Conservation (phyloP, 768 basidiomycete species). For the Lactarius sp. region DNA sequence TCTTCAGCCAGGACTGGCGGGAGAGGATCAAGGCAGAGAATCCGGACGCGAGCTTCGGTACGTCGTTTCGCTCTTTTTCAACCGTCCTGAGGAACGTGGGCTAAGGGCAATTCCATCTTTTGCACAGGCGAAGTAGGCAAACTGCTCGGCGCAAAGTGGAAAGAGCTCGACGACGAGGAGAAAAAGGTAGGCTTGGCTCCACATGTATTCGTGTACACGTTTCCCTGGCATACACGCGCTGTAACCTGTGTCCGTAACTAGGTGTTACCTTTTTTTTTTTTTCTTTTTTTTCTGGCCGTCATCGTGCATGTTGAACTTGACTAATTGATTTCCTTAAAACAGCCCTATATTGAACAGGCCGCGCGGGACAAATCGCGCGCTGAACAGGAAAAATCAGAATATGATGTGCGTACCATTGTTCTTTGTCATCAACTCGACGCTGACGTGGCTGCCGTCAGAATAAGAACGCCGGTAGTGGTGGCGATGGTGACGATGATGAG, state of each 20-base stretch:
- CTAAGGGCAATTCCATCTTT: slow-evolving; percentile 14
- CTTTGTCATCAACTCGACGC: not conserved
- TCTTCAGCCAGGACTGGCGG: slow-evolving; percentile 95
- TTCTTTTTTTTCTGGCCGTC: not conserved
- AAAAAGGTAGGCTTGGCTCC: slow-evolving; percentile 60
- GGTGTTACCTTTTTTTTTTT: too few species aligned
- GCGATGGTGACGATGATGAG: slow-evolving; percentile 44
- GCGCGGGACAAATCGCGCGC: slow-evolving; percentile 83
- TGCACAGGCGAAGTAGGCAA: slow-evolving; percentile 84
- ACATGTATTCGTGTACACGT: not conserved
- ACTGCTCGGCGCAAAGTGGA: slow-evolving; percentile 95
- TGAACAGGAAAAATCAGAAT: slow-evolving; percentile 65
- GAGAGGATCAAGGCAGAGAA: slow-evolving; percentile 95
- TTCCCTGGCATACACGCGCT: slow-evolving; percentile 6
- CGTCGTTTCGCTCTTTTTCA: slow-evolving; percentile 26
- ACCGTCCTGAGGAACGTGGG: slow-evolving; percentile 10
- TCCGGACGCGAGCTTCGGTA: slow-evolving; percentile 91
- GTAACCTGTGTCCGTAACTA: not conserved
- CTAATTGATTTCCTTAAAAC: slow-evolving; percentile 13
- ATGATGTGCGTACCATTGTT: slow-evolving; percentile 36
- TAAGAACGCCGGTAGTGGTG: slow-evolving; percentile 38
- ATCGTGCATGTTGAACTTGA: not conserved
- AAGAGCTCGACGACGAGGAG: slow-evolving; percentile 86
- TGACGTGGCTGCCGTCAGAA: slow-evolving; percentile 25
- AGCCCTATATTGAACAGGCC: slow-evolving; percentile 90